Evolutionary conservation across 2,329 filamentous ascomycete species (phyloP).

Genomic region (Trichoderma sp.): DNA sequence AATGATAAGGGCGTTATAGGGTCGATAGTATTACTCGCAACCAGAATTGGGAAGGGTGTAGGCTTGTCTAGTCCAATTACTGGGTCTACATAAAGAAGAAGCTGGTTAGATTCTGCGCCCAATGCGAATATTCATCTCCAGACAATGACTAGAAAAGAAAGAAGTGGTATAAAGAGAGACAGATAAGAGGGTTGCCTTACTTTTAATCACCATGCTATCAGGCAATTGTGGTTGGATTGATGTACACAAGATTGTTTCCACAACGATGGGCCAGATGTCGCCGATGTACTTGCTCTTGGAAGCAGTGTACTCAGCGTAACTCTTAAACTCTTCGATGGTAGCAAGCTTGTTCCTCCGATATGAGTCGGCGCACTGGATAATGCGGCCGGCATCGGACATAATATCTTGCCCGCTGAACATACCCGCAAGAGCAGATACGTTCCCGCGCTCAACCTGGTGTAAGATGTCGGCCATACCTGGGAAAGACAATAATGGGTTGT

Average conservation of each 20-base stretch:
- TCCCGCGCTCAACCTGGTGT: not conserved
- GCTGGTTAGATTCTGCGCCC: not conserved
- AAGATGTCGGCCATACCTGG: not conserved
- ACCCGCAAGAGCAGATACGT: not conserved
- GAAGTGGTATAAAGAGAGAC: not conserved
- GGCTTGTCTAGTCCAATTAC: not conserved
- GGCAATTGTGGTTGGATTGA: not conserved
- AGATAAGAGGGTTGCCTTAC: not conserved
- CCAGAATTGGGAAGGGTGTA: not conserved
- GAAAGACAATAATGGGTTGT: not conserved
- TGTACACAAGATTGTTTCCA: not conserved
- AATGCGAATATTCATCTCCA: not conserved
- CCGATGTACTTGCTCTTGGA: constrained; percentile 3
- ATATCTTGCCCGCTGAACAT: not conserved
- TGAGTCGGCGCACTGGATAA: constrained; percentile 1
- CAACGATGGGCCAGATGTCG: not conserved
- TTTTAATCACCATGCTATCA: not conserved
- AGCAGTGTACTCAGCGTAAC: not conserved
- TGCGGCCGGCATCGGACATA: not conserved
- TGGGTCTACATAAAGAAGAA: not conserved
- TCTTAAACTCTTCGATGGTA: not conserved
- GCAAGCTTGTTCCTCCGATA: not conserved
- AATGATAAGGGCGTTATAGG: not conserved
- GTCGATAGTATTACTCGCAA: constrained; percentile 3
- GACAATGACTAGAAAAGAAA: not conserved